phyloP scores from a whole-genome alignment of 2,329 filamentous ascomycete genomes.

The Bipolaris cookei region DNA sequence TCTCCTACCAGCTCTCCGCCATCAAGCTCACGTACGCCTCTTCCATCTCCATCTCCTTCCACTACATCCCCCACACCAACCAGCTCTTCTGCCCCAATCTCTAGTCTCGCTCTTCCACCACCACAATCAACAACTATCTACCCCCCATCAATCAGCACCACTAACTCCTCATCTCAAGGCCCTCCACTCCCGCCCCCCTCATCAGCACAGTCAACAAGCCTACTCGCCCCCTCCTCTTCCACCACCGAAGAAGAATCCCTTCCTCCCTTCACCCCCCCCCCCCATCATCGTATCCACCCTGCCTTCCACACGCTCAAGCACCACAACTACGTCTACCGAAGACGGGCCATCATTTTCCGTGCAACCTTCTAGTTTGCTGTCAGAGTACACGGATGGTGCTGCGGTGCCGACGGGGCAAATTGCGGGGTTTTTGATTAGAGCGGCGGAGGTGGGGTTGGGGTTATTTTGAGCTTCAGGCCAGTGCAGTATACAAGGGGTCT shows the following conservation, averaged over 20 bases:
- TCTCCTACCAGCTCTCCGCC: constrained; percentile 9
- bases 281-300: constrained; percentile 13
- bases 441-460: constrained; percentile 34
- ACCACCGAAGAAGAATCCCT: background rate
- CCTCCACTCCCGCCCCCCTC: constrained; percentile 14
- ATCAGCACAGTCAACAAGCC: background rate
- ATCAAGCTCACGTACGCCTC: constrained; percentile 12
- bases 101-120: constrained; percentile 5
- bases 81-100: constrained; percentile 12
- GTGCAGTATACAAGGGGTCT: too few relatives aligned
- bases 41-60: constrained; percentile 17
- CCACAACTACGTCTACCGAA: constrained; percentile 9
- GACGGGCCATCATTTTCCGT: constrained; percentile 10
- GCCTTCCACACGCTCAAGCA: constrained; percentile 18
- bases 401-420: constrained; percentile 22
- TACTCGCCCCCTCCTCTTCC: constrained; percentile 1
- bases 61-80: constrained; percentile 14
- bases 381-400: constrained; percentile 27
- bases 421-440: constrained; percentile 32
- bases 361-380: constrained; percentile 12
- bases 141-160: constrained; percentile 27
- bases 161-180: constrained; percentile 33
- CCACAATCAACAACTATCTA: constrained; percentile 13
- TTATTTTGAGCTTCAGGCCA: constrained; percentile 18
- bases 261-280: background rate